Evolutionary conservation across 2,329 filamentous ascomycete species (phyloP), one percentile per base, ranked within the genome.

Genomic region (Samsoniella hepiali): DNA sequence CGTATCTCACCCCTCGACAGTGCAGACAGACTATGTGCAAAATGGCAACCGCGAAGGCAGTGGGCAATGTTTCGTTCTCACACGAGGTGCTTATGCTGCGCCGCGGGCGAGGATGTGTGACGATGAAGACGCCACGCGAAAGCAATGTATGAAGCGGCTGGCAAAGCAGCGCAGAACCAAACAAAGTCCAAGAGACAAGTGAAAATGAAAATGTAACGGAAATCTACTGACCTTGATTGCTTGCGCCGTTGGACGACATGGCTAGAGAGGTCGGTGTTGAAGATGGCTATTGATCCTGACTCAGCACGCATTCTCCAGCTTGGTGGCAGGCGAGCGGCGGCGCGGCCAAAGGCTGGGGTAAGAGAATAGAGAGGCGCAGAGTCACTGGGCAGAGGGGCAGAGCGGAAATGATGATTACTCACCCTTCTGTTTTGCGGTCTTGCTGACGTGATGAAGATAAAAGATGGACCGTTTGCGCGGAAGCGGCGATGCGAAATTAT

Each of bases 231-330:
- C 71, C 71, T 73, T 71, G 71, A 67, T 67, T 72, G 63, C 68
- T 72, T 68, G 71, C 70, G 70, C 71, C 69, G 70, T 65, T 72
- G 68, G 69, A 69, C 66, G 71, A 73, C 67, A 71, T 70, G 67
- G 71, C 50, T 68, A 70, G 71, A 69, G 71, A 73, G 73, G 57
- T 40, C 15, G 38, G 70, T 69, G 72, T 68, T 67, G 34, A 22
- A 42, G 51, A 56, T 50, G 68, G 67, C 67, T 72, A 66, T 65
- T 73, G 60, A 62, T 50, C 50, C 72, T 74, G 71, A 74, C 71
- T 74, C 72, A 74, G 72, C 72, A 74, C 68, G 67, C 68, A 44
- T 38, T 42, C 49, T 51, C 38, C 27, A 36, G 31, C 22, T 13
- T 17, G 32, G 34, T 29, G 22, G 58, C 6, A 7, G 34, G 29